Percentiles rank a stretch among this genome's conserved stretches.
phyloP scores from a whole-genome alignment of 345 rosid species.

The Reutealis trisperma region DNA sequence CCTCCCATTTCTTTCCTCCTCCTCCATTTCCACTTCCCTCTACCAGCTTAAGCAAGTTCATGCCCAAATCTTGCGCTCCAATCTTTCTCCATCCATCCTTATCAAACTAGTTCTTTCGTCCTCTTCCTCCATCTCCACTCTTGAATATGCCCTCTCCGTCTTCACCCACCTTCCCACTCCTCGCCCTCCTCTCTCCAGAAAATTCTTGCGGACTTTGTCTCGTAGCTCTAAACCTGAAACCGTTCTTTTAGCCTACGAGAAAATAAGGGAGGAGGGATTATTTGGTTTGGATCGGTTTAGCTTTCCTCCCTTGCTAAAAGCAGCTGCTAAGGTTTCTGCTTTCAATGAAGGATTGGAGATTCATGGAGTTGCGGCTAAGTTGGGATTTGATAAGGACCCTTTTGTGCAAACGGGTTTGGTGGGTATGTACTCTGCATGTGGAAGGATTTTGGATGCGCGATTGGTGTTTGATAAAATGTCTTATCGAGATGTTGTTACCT shows the following conservation, averaged over 20 bases:
- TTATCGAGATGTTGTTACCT: conserved; percentile 51
- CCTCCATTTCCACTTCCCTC: conserved; percentile 38
- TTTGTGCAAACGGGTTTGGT: conserved; percentile 57
- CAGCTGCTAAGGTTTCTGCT: conserved; percentile 39
- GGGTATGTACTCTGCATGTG: conserved; percentile 43
- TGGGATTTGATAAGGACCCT: conserved; percentile 50
- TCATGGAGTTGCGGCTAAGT: conserved; percentile 53
- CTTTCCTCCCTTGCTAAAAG: conserved; percentile 53
- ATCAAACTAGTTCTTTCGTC: conserved; percentile 34
- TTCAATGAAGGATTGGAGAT: conserved; percentile 55
- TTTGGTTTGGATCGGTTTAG: conserved; percentile 41
- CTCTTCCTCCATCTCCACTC: conserved; percentile 35
- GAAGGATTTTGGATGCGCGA: conserved; percentile 43
- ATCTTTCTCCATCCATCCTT: conserved; percentile 33
- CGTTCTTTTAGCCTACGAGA: conserved; percentile 37
- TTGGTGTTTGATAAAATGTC: conserved; percentile 57
- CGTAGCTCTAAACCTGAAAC: conserved; percentile 30
- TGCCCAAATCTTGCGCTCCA: conserved; percentile 47
- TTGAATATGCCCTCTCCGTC: conserved; percentile 50
- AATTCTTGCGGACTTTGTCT: conserved; percentile 47
- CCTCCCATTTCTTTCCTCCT: conserved; percentile 32
- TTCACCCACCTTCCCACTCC: conserved; percentile 37
- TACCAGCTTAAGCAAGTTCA: conserved; percentile 48
- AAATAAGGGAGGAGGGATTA: conserved; percentile 36
- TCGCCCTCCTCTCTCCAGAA: conserved; percentile 35